These are phyloP conservation scores for Stachybotrys echinatus DNA, from an alignment of 2,329 filamentous ascomycete genomes.

Conservation along the genomic window DNA sequence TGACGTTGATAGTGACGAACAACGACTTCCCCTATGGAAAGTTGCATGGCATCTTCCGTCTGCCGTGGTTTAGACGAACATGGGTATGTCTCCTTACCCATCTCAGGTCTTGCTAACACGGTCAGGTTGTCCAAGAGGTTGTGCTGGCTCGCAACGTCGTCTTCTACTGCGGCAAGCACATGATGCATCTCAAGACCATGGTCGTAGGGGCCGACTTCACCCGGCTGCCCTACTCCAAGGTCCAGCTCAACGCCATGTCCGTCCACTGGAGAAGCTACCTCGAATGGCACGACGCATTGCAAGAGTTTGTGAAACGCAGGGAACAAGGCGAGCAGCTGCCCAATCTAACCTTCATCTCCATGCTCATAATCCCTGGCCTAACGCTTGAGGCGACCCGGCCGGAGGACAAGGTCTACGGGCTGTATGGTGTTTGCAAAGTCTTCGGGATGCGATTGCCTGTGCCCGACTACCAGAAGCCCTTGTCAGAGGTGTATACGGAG, in stretches of 20 bases:
- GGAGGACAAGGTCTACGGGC: not conserved
- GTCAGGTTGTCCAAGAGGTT: slow-evolving; percentile 1
- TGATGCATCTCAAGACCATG: not conserved
- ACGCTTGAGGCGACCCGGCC: not conserved
- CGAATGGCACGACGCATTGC: not conserved
- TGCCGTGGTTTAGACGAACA: slow-evolving; percentile 1
- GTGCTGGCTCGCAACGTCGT: not conserved
- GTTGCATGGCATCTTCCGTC: not conserved
- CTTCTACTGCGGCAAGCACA: slow-evolving; percentile 1
- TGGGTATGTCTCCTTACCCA: not conserved
- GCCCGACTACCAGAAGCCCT: slow-evolving; percentile 1
- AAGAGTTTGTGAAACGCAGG: not conserved
- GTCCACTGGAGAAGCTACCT: slow-evolving; percentile 1
- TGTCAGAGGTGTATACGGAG: not conserved
- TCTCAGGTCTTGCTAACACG: not conserved
- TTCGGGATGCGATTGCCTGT: not conserved
- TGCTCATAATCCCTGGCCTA: not conserved
- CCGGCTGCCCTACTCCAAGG: not conserved
- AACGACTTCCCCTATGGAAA: not conserved
- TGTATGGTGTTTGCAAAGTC: not conserved
- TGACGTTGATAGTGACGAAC: not conserved
- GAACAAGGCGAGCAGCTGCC: not conserved
- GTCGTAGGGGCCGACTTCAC: not conserved
- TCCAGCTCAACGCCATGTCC: not conserved
- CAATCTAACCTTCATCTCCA: not conserved